Conservation (phyloP, 2,329 filamentous ascomycete genomes). For the Pezicula radicicola region DNA sequence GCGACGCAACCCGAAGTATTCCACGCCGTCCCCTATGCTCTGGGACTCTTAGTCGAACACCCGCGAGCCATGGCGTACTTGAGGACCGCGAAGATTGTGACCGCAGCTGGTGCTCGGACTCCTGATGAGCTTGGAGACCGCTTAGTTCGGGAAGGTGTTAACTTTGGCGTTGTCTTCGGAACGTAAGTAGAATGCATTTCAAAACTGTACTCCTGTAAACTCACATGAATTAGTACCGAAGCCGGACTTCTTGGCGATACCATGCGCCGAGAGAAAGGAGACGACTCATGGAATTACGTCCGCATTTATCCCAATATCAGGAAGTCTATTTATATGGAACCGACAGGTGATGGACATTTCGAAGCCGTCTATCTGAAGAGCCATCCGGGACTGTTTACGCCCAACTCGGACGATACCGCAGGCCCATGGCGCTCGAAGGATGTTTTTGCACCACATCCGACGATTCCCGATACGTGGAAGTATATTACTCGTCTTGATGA, state of each 20-base stretch:
- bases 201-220: background rate
- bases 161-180: conserved; percentile 54
- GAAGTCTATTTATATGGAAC: conserved; percentile 16
- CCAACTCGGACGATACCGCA: conserved; percentile 39
- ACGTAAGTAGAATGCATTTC: conserved; percentile 35
- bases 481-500: conserved; percentile 43
- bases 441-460: conserved; percentile 39
- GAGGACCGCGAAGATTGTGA: conserved; percentile 44
- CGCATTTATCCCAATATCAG: conserved; percentile 23
- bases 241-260: conserved; percentile 59
- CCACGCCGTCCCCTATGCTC: conserved; percentile 58
- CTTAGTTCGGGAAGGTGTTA: conserved; percentile 48
- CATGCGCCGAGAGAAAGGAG: conserved; percentile 41
- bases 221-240: conserved; percentile 43
- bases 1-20: conserved; percentile 49
- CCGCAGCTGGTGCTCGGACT: conserved; percentile 54
- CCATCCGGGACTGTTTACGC: conserved; percentile 32
- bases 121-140: conserved; percentile 55
- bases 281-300: conserved; percentile 60
- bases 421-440: conserved; percentile 43
- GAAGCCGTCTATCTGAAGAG: conserved; percentile 31
- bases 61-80: conserved; percentile 48
- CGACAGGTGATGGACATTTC: conserved; percentile 26
- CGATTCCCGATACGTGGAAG: conserved; percentile 39
- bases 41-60: conserved; percentile 60